Percentiles rank a stretch among this genome's conserved stretches.
Conservation (phyloP, 2,329 filamentous ascomycete genomes). For the Sordariomycetes sp. region DNA sequence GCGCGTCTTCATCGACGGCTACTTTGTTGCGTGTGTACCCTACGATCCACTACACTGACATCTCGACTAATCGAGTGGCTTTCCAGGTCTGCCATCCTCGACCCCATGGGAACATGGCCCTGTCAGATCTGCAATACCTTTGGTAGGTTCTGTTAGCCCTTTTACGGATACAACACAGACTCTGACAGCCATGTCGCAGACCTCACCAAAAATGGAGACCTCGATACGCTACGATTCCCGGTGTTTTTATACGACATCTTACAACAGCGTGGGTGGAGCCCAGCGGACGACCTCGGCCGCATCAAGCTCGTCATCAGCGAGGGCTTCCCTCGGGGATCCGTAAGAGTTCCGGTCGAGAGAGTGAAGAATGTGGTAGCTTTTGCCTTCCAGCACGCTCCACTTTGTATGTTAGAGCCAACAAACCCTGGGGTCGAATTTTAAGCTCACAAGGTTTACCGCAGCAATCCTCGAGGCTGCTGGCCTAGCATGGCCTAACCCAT, state of each 20-base stretch:
- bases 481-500: background rate
- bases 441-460: background rate
- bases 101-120: slow-evolving; percentile 35
- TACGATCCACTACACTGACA: background rate
- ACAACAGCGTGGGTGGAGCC: slow-evolving; percentile 57
- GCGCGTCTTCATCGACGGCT: slow-evolving; percentile 56
- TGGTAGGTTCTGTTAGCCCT: slow-evolving; percentile 17
- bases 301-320: slow-evolving; percentile 69
- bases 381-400: slow-evolving; percentile 73
- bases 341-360: slow-evolving; percentile 43
- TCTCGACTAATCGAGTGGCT: background rate
- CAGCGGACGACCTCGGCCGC: slow-evolving; percentile 56
- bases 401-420: slow-evolving; percentile 38
- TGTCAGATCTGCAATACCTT: slow-evolving; percentile 31
- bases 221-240: slow-evolving; percentile 56
- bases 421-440: background rate
- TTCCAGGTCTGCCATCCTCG: slow-evolving; percentile 39
- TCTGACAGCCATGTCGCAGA: slow-evolving; percentile 17
- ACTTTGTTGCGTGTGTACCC: slow-evolving; percentile 40
- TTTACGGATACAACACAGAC: background rate
- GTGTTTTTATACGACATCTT: slow-evolving; percentile 56
- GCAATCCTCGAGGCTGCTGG: background rate
- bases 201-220: slow-evolving; percentile 42
- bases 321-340: slow-evolving; percentile 45
- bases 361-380: slow-evolving; percentile 65